Evolutionary conservation across 768 basidiomycete genomes (phyloP), one percentile per base, ranked within the genome.

Genomic region (Dendrothele bispora): DNA sequence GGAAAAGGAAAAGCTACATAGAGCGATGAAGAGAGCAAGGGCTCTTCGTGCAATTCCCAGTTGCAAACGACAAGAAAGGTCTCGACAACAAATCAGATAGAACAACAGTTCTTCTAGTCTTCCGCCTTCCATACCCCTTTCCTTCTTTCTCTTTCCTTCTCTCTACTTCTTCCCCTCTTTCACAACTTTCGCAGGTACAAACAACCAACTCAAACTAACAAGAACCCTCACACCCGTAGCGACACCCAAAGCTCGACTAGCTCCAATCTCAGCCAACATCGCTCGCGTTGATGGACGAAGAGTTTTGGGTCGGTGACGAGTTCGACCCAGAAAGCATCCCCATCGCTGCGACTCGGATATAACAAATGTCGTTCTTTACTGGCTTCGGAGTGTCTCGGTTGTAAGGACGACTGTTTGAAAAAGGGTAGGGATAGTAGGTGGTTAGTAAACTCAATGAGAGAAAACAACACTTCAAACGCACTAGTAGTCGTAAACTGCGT

Each of bases 321-420:
- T 21, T 39, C 38, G 38, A 39, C 38, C 11, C 10, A 39, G 46
- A 83, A n/a, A 21, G n/a, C 10, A 20, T 21, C 10, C 12, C 20
- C 38, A 20, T 39, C 38, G 20, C 10, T 10, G 20, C 38, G 38
- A 39, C 38, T 39, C 11, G 30, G 20, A 39, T 20, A 12, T 12
- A 20, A 39, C 10, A 10, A 39, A n/a, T n/a, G n/a, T n/a, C n/a
- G n/a, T n/a, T n/a, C n/a, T 73, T 58, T 73, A 93, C 86, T 18
- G 94, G 78, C 39, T 79, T 66, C 0, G 91, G 91, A n/a, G n/a
- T n/a, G n/a, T n/a, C n/a, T n/a, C 72, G 10, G 80, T 79, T n/a
- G 84, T 86, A 10, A 86, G 68, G 24, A 84, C 82, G 38, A 83
- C 58, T 60, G 46, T 11, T 7, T 39, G 21, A 24, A 22, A 12